Evolutionary conservation across 139 green algal genomes (phyloP), one percentile per base, ranked within the genome.

Genomic region (Ettlia oleoabundans): DNA sequence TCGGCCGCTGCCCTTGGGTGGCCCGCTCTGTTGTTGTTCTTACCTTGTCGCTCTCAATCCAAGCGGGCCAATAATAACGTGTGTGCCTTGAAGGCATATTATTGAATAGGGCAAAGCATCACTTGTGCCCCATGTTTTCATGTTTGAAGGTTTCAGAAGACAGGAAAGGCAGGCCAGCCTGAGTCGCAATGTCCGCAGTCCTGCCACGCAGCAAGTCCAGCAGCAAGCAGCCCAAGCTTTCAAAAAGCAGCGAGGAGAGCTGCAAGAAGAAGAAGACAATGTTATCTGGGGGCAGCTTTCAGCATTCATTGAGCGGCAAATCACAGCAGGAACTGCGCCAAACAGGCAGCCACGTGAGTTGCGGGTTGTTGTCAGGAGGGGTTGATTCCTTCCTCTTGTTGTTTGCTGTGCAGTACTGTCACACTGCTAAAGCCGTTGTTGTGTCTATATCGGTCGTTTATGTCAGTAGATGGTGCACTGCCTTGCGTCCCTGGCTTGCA

Each of bases 241-340:
- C 32, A 13, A n/a, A 30, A 8, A 66, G 32, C 33, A 51, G 21
- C 33, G 18, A 67, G 22, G 47, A 65, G 47, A 43, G 33, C 32
- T 26, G 33, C 32, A 51, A 28, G 18, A 65, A 76, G 42, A 76
- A 33, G 37, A 33, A 47, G 65, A 47, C 35, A 32, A 26, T 51
- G 35, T 65, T 22, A 22, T 28, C 55, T 28, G 35, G 47, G 21
- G 51, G 30, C 30, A 32, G 30, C 21, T 8, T 78, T 30, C 51
- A 78, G 71, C 71, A 78, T 47, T 51, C 35, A 8, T 32, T 78
- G 30, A 78, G 71, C 71, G 71, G 52, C 52, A 78, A 78, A 32
- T 43, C 18, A 5, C 8, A n/a, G 35, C 7, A 22, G 35, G 71
- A 78, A 33, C 71, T 78, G 1, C 18, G 24, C 21, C 42, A 28